Conservation (phyloP, 176 grass and related monocot species). For the Juncus inflexus region DNA sequence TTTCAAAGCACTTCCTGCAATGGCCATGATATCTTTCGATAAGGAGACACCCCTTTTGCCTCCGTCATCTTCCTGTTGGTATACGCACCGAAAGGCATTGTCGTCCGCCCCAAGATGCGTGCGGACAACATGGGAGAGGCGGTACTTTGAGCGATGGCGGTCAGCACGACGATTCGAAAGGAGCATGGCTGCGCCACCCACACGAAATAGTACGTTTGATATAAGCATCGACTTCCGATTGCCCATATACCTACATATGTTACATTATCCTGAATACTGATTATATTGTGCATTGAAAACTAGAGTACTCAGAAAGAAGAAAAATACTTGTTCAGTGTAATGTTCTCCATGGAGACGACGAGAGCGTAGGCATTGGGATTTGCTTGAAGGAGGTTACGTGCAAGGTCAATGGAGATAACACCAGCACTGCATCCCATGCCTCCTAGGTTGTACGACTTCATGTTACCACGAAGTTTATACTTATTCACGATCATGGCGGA, state of each 20-base stretch:
- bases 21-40: constrained; percentile 84
- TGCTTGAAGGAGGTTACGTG: constrained; percentile 68
- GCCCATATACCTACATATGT: constrained; percentile 53
- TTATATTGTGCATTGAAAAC: too few relatives aligned
- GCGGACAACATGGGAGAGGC: constrained; percentile 64
- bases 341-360: constrained; percentile 91
- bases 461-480: constrained; percentile 81
- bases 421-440: constrained; percentile 97
- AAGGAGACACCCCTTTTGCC: constrained; percentile 70
- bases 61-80: constrained; percentile 77
- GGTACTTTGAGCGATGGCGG: constrained; percentile 61
- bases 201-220: constrained; percentile 77
- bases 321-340: constrained; percentile 69
- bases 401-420: constrained; percentile 75
- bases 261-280: neutral
- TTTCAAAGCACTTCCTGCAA: constrained; percentile 78
- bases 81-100: constrained; percentile 76
- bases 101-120: constrained; percentile 78
- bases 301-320: neutral
- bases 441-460: constrained; percentile 69
- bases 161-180: constrained; percentile 65
- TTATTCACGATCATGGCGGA: constrained; percentile 90
- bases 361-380: constrained; percentile 64
- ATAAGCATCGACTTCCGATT: constrained; percentile 90
- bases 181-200: constrained; percentile 62